Conservation (phyloP, 306 rosid species). For the Hippophae rhamnoides region DNA sequence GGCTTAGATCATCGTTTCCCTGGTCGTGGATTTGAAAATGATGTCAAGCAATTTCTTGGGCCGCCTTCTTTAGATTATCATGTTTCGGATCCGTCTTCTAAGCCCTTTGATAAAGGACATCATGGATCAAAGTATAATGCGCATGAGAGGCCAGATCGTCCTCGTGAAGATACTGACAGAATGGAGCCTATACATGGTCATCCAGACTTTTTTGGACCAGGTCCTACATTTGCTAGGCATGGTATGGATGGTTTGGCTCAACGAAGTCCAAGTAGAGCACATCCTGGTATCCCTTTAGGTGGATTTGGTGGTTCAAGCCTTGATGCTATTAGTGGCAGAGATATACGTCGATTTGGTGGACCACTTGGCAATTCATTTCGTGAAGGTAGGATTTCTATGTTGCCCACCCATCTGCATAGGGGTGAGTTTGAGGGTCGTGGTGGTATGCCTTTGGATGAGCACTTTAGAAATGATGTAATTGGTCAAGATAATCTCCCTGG, state of each 20-base stretch:
- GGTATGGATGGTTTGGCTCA: constrained; percentile 48
- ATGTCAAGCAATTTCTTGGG: constrained; percentile 56
- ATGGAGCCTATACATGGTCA: constrained; percentile 34
- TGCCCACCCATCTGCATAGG: too few species aligned
- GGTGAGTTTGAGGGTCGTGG: constrained; percentile 46
- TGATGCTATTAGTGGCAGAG: constrained; percentile 74
- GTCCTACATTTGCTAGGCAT: constrained; percentile 44
- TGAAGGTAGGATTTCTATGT: constrained; percentile 44
- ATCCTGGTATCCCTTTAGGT: constrained; percentile 39
- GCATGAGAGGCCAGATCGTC: constrained; percentile 44
- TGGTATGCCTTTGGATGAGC: constrained; percentile 59
- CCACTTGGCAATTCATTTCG: constrained; percentile 41
- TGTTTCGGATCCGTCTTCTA: constrained; percentile 31
- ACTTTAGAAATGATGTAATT: constrained; percentile 47
- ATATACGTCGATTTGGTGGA: constrained; percentile 51
- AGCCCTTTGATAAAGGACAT: constrained; percentile 40
- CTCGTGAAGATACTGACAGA: constrained; percentile 40
- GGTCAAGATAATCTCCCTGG: constrained; percentile 51
- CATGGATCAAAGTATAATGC: constrained; percentile 27
- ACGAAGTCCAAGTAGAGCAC: constrained; percentile 62
- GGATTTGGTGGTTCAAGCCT: constrained; percentile 42
- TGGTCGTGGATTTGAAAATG: constrained; percentile 49
- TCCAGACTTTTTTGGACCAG: constrained; percentile 49
- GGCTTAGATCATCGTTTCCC: constrained; percentile 25
- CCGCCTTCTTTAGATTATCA: constrained; percentile 48